Evolutionary conservation across 345 rosid genomes (phyloP).

Genomic region (Camelina hispida): DNA sequence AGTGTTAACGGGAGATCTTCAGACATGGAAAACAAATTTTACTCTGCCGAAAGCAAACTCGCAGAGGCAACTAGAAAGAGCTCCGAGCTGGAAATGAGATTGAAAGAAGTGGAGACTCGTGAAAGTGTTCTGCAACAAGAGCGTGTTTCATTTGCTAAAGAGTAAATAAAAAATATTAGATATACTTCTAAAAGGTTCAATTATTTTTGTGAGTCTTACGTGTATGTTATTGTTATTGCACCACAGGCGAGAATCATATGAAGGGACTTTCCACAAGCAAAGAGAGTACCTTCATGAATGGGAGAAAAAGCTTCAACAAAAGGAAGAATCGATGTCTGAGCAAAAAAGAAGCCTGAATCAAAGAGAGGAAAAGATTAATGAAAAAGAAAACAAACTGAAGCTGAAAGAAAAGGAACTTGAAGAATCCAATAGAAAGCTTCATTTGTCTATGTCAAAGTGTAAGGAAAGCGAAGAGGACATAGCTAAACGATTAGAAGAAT

Average conservation of each 20-base stretch:
- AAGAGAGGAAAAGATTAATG: constrained; percentile 67
- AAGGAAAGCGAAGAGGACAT: constrained; percentile 67
- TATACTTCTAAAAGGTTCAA: neutral
- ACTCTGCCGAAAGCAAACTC: constrained; percentile 67
- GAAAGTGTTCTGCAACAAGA: constrained; percentile 70
- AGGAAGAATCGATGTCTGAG: constrained; percentile 60
- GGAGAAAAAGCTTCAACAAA: constrained; percentile 66
- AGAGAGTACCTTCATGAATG: constrained; percentile 75
- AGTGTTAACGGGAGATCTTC: constrained; percentile 67
- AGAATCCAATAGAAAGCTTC: constrained; percentile 56
- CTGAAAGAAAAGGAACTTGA: constrained; percentile 62
- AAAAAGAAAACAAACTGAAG: constrained; percentile 54
- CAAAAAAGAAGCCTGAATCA: constrained; percentile 62
- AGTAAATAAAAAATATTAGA: constrained; percentile 49
- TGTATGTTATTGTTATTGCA: constrained; percentile 25
- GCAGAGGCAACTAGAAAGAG: constrained; percentile 69
- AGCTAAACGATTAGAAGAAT: constrained; percentile 54
- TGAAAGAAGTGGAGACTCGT: constrained; percentile 77
- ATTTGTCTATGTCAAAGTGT: constrained; percentile 54
- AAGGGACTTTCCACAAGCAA: constrained; percentile 61
- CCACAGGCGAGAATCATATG: constrained; percentile 76
- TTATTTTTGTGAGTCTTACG: neutral
- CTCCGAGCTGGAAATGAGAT: constrained; percentile 70
- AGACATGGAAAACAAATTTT: constrained; percentile 66
- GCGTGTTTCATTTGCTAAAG: constrained; percentile 65